phyloP scores from a whole-genome alignment of 2,329 filamentous ascomycete species.

The Aspergillus melleus region DNA sequence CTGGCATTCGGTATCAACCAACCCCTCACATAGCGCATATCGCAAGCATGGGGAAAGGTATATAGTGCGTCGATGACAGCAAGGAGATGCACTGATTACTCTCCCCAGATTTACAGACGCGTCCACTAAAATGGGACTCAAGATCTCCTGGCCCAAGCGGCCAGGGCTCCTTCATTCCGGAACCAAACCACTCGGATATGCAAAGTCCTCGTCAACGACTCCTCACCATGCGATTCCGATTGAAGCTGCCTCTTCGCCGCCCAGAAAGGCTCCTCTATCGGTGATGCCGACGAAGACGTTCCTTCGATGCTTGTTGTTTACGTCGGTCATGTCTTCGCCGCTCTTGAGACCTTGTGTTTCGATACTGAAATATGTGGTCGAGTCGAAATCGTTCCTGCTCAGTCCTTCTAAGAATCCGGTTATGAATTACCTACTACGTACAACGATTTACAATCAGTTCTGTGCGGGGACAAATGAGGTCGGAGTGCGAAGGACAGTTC shows the following conservation, averaged over 20 bases:
- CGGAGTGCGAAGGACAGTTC: constrained; percentile 41
- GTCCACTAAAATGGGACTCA: not conserved
- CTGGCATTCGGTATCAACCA: not conserved
- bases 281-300: constrained; percentile 19
- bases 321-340: constrained; percentile 21
- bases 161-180: not conserved
- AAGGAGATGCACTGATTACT: not conserved
- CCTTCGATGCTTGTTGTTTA: constrained; percentile 20
- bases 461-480: constrained; percentile 46
- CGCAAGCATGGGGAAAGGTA: not conserved
- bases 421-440: constrained; percentile 38
- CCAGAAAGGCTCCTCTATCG: constrained; percentile 38
- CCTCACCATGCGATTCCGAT: constrained; percentile 6
- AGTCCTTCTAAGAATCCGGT: constrained; percentile 44
- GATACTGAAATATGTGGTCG: constrained; percentile 36
- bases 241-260: not conserved
- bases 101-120: not conserved
- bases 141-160: constrained; percentile 3
- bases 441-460: constrained; percentile 50
- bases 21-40: not conserved
- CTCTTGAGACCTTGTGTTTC: constrained; percentile 18
- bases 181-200: not conserved
- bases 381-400: constrained; percentile 39
- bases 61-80: not conserved
- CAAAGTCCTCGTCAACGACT: constrained; percentile 7